phyloP scores from a whole-genome alignment of 1,284 basidiomycete genomes.

The Malassezia yamatoensis region DNA sequence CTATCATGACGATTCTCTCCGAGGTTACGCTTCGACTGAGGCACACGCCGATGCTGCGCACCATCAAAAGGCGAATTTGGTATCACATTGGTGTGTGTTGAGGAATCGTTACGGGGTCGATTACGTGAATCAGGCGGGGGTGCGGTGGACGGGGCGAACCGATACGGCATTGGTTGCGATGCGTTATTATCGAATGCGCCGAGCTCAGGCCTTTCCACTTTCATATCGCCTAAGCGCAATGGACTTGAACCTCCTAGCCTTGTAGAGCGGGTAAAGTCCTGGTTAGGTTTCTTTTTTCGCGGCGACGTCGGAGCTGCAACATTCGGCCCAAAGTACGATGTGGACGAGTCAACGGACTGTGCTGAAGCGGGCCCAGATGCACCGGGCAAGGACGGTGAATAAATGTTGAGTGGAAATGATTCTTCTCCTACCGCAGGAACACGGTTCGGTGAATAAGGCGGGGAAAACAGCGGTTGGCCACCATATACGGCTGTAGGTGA shows the following conservation, averaged over 20 bases:
- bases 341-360: not conserved
- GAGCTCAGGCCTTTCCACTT: not conserved
- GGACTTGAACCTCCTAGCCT: constrained; percentile 15
- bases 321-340: not conserved
- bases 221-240: constrained; percentile 12
- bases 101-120: not conserved
- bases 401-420: not conserved
- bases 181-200: not conserved
- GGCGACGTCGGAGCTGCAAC: not conserved
- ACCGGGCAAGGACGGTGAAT: not conserved
- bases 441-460: constrained; percentile 1
- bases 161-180: not conserved
- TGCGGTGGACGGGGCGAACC: not conserved
- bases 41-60: no score
- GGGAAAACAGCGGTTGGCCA: not conserved
- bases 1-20: not conserved
- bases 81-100: not conserved
- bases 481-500: not conserved
- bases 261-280: not conserved
- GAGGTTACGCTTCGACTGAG: not conserved
- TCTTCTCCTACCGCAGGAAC: not conserved
- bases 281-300: not conserved
- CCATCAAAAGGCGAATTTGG: not conserved
- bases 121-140: not conserved
- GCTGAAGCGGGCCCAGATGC: not conserved